A percentile compares a stretch with the other conserved stretches of the same genome.
Conservation (phyloP, 2,329 filamentous ascomycete species). For the Penicillium sp. region DNA sequence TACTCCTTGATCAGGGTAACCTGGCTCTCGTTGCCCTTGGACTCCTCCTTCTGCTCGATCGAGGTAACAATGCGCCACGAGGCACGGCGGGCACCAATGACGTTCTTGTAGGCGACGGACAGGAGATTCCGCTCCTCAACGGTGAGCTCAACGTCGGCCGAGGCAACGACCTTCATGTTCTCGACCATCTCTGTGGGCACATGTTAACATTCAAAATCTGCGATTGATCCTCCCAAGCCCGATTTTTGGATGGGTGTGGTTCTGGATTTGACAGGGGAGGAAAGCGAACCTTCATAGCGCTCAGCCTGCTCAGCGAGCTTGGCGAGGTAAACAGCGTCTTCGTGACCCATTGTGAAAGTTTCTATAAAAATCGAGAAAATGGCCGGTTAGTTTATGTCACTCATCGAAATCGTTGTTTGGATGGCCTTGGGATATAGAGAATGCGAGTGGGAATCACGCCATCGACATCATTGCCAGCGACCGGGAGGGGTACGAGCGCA, state of each 20-base stretch:
- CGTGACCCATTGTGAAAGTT: conserved; percentile 86
- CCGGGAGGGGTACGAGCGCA: conserved; percentile 26
- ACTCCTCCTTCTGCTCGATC: conserved; percentile 99
- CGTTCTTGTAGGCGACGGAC: conserved; percentile 98
- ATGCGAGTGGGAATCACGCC: conserved; percentile 23
- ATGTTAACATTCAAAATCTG: conserved; percentile 20
- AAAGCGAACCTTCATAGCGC: conserved; percentile 89
- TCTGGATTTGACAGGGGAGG: conserved; percentile 24
- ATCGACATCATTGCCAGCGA: conserved; percentile 25
- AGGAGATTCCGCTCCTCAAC: conserved; percentile 98
- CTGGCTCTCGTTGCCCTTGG: conserved; percentile 93
- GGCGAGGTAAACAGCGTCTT: conserved; percentile 98
- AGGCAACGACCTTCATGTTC: conserved; percentile 99
- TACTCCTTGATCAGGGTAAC: conserved; percentile 95
- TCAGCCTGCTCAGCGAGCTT: conserved; percentile 99
- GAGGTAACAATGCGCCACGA: conserved; percentile 98
- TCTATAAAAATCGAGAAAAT: conserved; percentile 29
- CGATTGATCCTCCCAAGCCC: not conserved
- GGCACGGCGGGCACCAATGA: conserved; percentile 92
- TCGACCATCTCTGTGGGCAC: conserved; percentile 85
- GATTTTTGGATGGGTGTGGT: not conserved
- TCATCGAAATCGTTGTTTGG: conserved; percentile 1
- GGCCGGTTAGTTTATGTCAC: conserved; percentile 5
- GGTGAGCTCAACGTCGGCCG: conserved; percentile 77
- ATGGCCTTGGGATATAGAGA: conserved; percentile 5